Base-by-base conservation (phyloP, 345 rosid species). In the Syzygium aromaticum region DNA sequence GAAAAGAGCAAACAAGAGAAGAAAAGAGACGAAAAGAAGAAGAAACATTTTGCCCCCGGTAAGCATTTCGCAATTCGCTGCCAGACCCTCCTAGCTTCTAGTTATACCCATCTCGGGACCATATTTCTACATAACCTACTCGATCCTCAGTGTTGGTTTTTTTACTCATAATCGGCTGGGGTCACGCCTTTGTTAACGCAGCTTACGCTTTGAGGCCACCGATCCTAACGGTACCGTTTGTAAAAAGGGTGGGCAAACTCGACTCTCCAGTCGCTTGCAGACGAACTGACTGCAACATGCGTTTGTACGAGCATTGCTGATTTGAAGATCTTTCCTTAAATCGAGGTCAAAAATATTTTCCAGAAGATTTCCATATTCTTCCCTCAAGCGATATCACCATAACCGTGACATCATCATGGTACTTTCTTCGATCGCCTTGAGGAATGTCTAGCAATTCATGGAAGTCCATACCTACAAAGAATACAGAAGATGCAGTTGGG, bases 361-460 rank as follows among this genome's bases (percentile, higher is more conserved):
- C 99, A 27, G 99, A 98, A 86, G 99, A 98, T 92, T 98, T 98
- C 99, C 99, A 98, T 54, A 98, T 98, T 90, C 99, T 92, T 89
- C 98, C 99, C 92, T 95, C 99, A 51, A 98, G 96, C 5, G 99
- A 97, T 91, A 98, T 92, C 91, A 98, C 96, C 96, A 98, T 94
- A 23, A 98, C 98, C 17, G 99, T 96, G 87, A 97, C 98, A 89
- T 97, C 99, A 3, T 97, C 99, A 84, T 97, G 99, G 91, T 96
- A 97, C 91, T 96, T 97, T 87, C 99, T 92, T 57, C 99, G 91
- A 90, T 97, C 99, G 63, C 99, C 99, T 92, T 96, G 99, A 11
- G 99, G 99, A 51, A 97, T 95, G 92, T 97, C 98, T 4, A 97
- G 94, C 84, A 97, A 90, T 87, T 97, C 99, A 89, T 96, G 98